Percentiles rank a stretch among this genome's conserved stretches.
Conservation (phyloP, 805 yeast species). For the Millerago galiae region DNA sequence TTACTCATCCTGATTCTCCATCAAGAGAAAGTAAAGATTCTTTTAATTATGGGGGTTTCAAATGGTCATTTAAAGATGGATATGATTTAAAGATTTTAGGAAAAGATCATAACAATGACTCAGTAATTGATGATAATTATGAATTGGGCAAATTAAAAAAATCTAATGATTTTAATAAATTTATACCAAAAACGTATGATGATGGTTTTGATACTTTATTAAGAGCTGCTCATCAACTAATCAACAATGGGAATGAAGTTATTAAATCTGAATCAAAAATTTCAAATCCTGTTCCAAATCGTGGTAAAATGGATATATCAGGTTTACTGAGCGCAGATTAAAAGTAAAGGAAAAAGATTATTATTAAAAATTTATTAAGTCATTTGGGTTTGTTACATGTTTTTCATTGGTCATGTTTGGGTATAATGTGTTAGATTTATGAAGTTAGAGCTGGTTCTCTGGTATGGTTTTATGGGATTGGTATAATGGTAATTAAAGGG, state of each 20-base stretch:
- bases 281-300: background rate
- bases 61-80: slow-evolving; percentile 22
- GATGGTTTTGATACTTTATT: slow-evolving; percentile 17
- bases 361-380: too few relatives aligned
- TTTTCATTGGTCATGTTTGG: background rate
- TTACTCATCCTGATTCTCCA: background rate
- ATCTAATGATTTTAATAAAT: background rate
- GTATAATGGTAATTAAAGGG: background rate
- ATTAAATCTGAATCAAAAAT: background rate
- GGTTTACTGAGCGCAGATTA: slow-evolving; percentile 9
- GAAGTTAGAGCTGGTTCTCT: background rate
- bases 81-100: slow-evolving; percentile 18
- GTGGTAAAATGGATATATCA: slow-evolving; percentile 16
- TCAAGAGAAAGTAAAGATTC: slow-evolving; percentile 2
- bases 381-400: too few relatives aligned
- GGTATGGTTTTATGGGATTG: background rate
- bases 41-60: slow-evolving; percentile 24
- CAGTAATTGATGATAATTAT: background rate
- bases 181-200: slow-evolving; percentile 19
- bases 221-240: slow-evolving; percentile 23
- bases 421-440: background rate
- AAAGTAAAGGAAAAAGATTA: too few relatives aligned
- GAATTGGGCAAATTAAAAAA: background rate
- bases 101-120: slow-evolving; percentile 12
- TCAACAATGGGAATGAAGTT: slow-evolving; percentile 9